Evolutionary conservation across 73 alveolate genomes (phyloP).

Genomic region (Paramecium sonneborni): DNA sequence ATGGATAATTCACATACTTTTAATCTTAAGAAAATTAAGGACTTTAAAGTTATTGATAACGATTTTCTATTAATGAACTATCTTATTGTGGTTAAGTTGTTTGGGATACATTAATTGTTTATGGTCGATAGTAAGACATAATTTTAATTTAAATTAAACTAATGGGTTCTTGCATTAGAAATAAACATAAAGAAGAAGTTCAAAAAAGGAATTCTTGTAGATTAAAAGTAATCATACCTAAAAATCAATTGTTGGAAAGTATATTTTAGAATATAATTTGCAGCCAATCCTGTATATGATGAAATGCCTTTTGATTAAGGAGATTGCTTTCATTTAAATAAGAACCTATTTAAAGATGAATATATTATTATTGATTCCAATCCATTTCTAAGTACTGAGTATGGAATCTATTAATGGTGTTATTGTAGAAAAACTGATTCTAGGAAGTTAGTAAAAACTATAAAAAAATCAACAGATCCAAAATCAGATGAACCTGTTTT

Average conservation of each 20-base stretch:
- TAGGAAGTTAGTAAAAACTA: neutral
- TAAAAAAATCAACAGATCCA: neutral
- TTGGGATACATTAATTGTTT: neutral
- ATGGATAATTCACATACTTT: neutral
- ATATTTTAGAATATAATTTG: neutral
- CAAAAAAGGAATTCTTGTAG: neutral
- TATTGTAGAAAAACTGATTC: neutral
- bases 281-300: neutral
- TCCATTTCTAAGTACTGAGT: neutral
- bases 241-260: neutral
- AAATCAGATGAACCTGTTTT: neutral
- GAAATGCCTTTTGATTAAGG: conserved; percentile 31
- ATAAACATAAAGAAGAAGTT: neutral
- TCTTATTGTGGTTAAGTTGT: neutral
- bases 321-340: neutral
- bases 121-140: neutral
- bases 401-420: neutral
- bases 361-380: neutral
- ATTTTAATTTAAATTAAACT: neutral
- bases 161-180: neutral
- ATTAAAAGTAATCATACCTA: neutral
- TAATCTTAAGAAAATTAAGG: neutral
- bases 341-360: neutral
- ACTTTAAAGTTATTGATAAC: neutral
- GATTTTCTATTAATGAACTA: neutral